Base-by-base conservation (phyloP, 306 rosid genomes). In the Medicago ruthenica region DNA sequence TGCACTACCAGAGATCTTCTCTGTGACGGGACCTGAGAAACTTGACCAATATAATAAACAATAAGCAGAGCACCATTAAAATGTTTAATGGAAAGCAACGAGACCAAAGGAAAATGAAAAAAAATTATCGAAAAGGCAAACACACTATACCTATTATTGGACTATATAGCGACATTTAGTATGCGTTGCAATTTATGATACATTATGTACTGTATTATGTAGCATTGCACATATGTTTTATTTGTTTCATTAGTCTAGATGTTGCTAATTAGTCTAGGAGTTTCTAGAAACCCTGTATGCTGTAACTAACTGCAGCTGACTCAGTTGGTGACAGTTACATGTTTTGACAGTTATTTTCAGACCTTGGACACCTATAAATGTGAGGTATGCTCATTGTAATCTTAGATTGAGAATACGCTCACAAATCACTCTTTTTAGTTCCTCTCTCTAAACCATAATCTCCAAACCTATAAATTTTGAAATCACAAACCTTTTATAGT, bases 11-110 rank as follows among this genome's bases (percentile, higher is more conserved):
- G 87, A 87, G 85, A 92, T 76, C 81, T 88, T 93, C 90, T 88
- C 97, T 89, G 84, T 83, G 78, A 90, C 83, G 81, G 90, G 97
- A 96, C 99, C 99, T 90, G 99, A 88, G 97, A 90, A 89, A 96
- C 99, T 96, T 96, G 97, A 96, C 89, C 96, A 90, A 87, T 83
- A 81, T 93, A 92, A 89, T 87, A 90, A 86, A 87, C 88, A 96
- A 88, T 96, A 89, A 95, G 97, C 86, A 85, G 83, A 84, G 84
- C 86, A 86, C 85, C 83, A 83, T 78, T 54, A 79, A 79, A 73
- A 36, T 55, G 51, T 74, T 57, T 65, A 74, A 66, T 72, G 70
- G 76, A 87, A 71, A 67, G 79, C 64, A 45, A 58, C 51, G 58
- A 66, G 55, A 55, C 34, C 57, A 31, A 34, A 50, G 61, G 65